Evolutionary conservation across 768 basidiomycete genomes (phyloP).

Genomic region (Kwoniella bestiolae): DNA sequence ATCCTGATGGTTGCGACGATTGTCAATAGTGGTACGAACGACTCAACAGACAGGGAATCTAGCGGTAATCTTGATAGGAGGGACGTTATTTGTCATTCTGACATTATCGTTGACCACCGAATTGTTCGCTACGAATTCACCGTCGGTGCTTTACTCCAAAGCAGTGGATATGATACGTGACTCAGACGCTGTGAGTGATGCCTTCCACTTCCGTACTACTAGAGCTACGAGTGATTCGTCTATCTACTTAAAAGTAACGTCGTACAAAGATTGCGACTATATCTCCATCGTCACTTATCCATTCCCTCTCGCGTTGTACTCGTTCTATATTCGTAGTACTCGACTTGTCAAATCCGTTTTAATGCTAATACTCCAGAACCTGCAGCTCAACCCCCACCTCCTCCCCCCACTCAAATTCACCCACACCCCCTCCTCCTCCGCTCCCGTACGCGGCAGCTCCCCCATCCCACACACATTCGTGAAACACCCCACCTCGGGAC

Average conservation of each 20-base stretch:
- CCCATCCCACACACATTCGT: conserved; percentile 47
- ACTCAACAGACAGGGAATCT: conserved; percentile 55
- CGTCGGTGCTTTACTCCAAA: conserved; percentile 54
- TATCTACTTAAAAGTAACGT: too few relatives aligned
- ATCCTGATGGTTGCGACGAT: neutral
- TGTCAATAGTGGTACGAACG: conserved; percentile 50
- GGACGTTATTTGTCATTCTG: conserved; percentile 51
- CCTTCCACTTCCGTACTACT: neutral
- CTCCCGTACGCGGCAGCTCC: conserved; percentile 47
- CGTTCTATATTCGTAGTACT: too few relatives aligned
- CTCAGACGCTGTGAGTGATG: conserved; percentile 48
- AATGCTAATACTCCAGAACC: too few relatives aligned
- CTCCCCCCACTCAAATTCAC: conserved; percentile 57
- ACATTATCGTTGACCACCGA: conserved; percentile 54
- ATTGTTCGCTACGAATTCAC: conserved; percentile 56
- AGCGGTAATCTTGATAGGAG: conserved; percentile 53
- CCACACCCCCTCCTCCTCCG: conserved; percentile 50
- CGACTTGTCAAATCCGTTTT: too few relatives aligned
- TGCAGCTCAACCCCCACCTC: conserved; percentile 55
- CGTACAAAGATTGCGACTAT: too few relatives aligned
- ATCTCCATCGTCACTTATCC: too few relatives aligned
- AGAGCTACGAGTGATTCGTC: too few relatives aligned
- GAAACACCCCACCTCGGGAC: conserved; percentile 47
- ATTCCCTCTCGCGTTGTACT: too few relatives aligned
- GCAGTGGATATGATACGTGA: conserved; percentile 54